These are phyloP conservation scores for Chloroidium sp. DNA, from an alignment of 163 green algal species.

Conservation along the genomic window DNA sequence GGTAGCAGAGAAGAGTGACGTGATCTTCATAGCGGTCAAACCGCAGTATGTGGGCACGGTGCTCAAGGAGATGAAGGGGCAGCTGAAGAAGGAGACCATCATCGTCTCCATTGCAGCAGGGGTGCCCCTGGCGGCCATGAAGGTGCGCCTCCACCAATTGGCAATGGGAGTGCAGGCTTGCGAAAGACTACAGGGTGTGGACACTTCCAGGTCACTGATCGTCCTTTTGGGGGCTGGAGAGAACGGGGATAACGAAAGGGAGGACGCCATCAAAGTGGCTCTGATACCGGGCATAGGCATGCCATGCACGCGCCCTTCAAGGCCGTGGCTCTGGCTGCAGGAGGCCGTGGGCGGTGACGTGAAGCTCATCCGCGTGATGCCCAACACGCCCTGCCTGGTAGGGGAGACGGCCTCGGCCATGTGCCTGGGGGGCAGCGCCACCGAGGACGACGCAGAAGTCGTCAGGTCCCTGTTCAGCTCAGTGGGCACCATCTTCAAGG, in stretches of 20 bases:
- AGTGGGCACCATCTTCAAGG: conserved; percentile 70
- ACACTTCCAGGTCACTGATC: too few species aligned
- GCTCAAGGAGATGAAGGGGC: conserved; percentile 57
- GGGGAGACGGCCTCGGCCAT: conserved; percentile 87
- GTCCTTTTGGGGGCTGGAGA: too few species aligned
- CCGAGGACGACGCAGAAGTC: conserved; percentile 55
- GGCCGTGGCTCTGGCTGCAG: conserved; percentile 15
- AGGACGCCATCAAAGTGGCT: too few species aligned
- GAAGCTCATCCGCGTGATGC: conserved; percentile 89
- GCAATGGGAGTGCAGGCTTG: too few species aligned
- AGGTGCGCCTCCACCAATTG: conserved; percentile 11
- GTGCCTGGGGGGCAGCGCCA: conserved; percentile 73
- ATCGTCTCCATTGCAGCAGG: conserved; percentile 95
- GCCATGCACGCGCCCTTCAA: too few species aligned
- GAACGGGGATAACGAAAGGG: too few species aligned
- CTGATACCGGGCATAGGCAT: too few species aligned
- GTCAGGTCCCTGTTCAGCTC: conserved; percentile 72
- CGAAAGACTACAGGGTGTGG: too few species aligned
- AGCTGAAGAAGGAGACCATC: conserved; percentile 49
- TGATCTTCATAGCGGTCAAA: conserved; percentile 94
- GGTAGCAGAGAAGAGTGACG: conserved; percentile 67
- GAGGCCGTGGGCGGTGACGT: conserved; percentile 50
- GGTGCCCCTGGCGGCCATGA: conserved; percentile 59
- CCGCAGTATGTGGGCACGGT: conserved; percentile 76
- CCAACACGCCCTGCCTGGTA: conserved; percentile 97